phyloP scores from a whole-genome alignment of 2,329 filamentous ascomycete genomes.

The Aspergillus niger region DNA sequence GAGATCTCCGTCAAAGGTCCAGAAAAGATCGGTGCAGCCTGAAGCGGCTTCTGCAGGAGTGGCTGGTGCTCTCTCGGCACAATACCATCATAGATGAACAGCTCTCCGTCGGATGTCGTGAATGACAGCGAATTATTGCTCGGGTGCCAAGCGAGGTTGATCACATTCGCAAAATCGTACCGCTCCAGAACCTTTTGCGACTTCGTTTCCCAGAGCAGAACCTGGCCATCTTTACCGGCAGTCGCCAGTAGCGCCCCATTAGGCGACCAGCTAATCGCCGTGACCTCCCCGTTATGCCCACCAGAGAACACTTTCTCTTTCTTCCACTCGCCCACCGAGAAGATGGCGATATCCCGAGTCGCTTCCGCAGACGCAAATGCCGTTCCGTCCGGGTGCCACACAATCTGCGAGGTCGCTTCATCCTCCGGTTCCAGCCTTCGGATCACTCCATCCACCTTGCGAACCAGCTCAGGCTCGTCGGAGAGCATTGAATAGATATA shows the following conservation, averaged over 20 bases:
- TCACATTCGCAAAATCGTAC: conserved; percentile 78
- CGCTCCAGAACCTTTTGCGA: conserved; percentile 79
- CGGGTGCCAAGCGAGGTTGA: conserved; percentile 89
- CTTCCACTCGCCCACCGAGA: conserved; percentile 89
- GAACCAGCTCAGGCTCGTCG: conserved; percentile 77
- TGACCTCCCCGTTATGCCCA: conserved; percentile 82
- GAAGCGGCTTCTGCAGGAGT: conserved; percentile 56
- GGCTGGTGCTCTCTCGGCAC: conserved; percentile 54
- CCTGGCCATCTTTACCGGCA: conserved; percentile 53
- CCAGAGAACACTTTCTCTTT: conserved; percentile 76
- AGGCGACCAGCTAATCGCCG: conserved; percentile 86
- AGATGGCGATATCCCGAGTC: conserved; percentile 78
- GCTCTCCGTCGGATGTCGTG: conserved; percentile 86
- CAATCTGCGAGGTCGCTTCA: conserved; percentile 71
- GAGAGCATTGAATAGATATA: conserved; percentile 85
- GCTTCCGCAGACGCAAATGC: conserved; percentile 85
- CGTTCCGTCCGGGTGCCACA: conserved; percentile 93
- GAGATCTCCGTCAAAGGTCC: conserved; percentile 72
- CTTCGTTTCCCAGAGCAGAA: conserved; percentile 80
- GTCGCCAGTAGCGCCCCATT: conserved; percentile 85
- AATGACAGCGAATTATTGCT: conserved; percentile 86
- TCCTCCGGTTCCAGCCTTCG: conserved; percentile 74
- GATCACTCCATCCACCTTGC: conserved; percentile 84
- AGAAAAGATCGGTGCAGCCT: conserved; percentile 83
- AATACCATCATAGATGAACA: conserved; percentile 76